These are phyloP conservation scores for Vitis hybrid DNA, from an alignment of 177 flowering plant species.

Conservation along the genomic window DNA sequence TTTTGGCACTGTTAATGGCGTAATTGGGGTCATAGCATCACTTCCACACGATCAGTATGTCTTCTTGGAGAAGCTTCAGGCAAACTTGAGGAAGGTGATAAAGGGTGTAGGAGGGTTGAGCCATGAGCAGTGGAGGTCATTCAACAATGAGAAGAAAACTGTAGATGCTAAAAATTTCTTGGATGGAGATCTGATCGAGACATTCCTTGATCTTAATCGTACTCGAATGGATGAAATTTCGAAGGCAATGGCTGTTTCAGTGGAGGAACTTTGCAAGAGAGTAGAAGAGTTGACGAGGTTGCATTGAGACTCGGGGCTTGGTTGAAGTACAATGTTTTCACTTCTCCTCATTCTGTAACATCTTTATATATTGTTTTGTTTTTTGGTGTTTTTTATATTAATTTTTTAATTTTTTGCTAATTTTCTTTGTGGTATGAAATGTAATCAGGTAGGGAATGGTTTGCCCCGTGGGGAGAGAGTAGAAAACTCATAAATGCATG, in stretches of 20 bases:
- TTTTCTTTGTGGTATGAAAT: no score
- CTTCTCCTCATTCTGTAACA: neutral
- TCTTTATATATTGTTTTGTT: neutral
- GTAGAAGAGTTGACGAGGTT: constrained; percentile 92
- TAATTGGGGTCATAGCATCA: constrained; percentile 91
- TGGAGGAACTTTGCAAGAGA: constrained; percentile 93
- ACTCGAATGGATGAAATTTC: constrained; percentile 85
- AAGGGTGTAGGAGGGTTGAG: constrained; percentile 96
- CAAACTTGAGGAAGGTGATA: constrained; percentile 78
- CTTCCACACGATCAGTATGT: constrained; percentile 82
- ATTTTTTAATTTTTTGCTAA: no score
- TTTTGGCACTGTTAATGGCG: constrained; percentile 90
- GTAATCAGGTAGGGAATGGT: no score
- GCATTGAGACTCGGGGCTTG: constrained; percentile 34
- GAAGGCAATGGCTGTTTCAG: constrained; percentile 60
- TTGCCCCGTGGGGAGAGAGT: no score
- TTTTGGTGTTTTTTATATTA: no score
- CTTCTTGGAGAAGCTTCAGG: constrained; percentile 84
- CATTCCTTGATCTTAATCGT: constrained; percentile 88
- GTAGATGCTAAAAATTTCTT: constrained; percentile 80
- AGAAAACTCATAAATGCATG: no score
- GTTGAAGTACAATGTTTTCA: neutral
- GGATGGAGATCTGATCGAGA: constrained; percentile 95
- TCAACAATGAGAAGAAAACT: constrained; percentile 86
- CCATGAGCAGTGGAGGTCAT: constrained; percentile 98